These are phyloP conservation scores for Solanum etuberosum DNA, from an alignment of 257 asterid genomes.

Conservation along the genomic window DNA sequence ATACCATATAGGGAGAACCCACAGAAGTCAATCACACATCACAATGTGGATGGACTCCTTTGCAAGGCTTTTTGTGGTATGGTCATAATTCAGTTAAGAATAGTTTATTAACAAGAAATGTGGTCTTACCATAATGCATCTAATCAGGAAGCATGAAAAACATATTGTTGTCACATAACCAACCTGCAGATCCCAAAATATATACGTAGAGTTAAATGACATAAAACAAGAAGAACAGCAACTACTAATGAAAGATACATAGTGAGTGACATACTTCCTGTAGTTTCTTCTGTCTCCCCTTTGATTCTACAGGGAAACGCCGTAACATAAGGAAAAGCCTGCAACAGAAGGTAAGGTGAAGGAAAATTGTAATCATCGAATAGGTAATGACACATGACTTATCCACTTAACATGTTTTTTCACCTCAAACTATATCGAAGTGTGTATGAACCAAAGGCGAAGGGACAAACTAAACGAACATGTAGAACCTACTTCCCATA, in stretches of 20 bases:
- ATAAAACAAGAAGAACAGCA: background rate
- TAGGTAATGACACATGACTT: background rate
- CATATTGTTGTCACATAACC: conserved; percentile 98
- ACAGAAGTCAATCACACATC: background rate
- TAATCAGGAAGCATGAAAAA: conserved; percentile 71
- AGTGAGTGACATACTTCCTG: conserved; percentile 59
- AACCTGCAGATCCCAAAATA: conserved; percentile 48
- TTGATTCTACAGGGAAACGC: conserved; percentile 93
- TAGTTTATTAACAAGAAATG: background rate
- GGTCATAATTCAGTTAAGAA: background rate
- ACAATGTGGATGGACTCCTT: background rate
- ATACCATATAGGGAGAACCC: background rate
- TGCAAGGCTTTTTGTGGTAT: background rate
- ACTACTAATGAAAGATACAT: background rate
- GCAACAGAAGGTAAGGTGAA: conserved; percentile 7
- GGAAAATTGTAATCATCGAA: background rate
- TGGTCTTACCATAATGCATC: conserved; percentile 88
- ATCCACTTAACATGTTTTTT: background rate
- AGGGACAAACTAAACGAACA: background rate
- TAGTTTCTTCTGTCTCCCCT: conserved; percentile 90
- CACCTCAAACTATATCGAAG: background rate
- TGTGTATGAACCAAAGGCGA: background rate
- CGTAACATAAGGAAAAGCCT: conserved; percentile 90
- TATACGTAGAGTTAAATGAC: background rate
- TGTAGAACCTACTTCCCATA: background rate